Base-by-base conservation (phyloP, 169 alveolate species). In the Plasmodium gaboni region DNA sequence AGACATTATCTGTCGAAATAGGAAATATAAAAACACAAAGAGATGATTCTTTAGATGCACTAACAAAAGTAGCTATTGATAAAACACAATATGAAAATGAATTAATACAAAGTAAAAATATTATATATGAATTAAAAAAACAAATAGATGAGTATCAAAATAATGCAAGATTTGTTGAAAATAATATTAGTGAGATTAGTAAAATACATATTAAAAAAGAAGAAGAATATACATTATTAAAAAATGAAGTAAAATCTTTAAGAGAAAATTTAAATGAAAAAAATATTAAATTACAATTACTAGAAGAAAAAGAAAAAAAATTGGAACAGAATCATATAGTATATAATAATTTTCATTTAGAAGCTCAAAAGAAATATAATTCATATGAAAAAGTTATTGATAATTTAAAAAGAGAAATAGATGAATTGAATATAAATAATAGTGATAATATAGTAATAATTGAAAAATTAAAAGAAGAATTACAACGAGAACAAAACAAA, bases 71-170 rank as follows among this genome's bases (percentile, higher is more conserved):
- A 53, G 90, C 90, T 15, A 80, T 80, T 48, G 90, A 80, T 63
- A 80, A 80, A 80, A 80, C 90, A 19, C 90, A 80, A 53, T 80
- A 68, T 60, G 90, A 80, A 67, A 80, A 80, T 80, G 90, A 80
- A 53, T 12, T 80, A 19, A 80, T 80, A 38, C 85, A 65, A 80
- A 55, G 73, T 59, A 80, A 80, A 67, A 80, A 73, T 61, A 67
- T 80, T 2, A 55, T 80, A 17, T 68, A 67, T 71, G 90, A 80
- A 26, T 80, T 80, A 64, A 80, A 61, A 71, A 80, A 57, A 44
- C 46, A 68, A 55, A 48, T 80, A 32, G 69, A 26, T 28, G 90
- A 67, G 10, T 80, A 68, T 48, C 73, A 80, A 80, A 80, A 15
- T 32, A 80, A 80, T 48, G 83, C 69, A 13, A 28, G 19, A 42